These are phyloP conservation scores for Hymenotorrendiella dingleyae DNA, from an alignment of 2,329 filamentous ascomycete genomes.

Conservation along the genomic window DNA sequence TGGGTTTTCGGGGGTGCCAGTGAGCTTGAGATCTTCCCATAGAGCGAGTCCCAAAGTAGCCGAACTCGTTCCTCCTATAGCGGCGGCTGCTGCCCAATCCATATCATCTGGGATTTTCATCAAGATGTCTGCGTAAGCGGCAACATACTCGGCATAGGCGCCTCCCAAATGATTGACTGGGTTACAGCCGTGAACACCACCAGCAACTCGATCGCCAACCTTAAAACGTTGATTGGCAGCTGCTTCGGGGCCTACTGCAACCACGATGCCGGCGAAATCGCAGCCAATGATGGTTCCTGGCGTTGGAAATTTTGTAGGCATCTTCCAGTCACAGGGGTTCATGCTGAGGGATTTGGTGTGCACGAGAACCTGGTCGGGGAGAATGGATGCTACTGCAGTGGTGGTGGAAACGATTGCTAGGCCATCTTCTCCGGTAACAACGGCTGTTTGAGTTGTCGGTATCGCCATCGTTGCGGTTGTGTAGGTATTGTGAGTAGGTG, in stretches of 20 bases:
- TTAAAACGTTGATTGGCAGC: slow-evolving; percentile 17
- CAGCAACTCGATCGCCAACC: slow-evolving; percentile 18
- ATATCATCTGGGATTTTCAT: background rate
- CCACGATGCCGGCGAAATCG: slow-evolving; percentile 3
- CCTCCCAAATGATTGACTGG: slow-evolving; percentile 22
- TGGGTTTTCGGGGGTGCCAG: background rate
- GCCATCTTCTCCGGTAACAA: too few species aligned
- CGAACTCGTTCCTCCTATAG: slow-evolving; percentile 1
- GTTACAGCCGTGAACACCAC: slow-evolving; percentile 4
- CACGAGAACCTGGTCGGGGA: slow-evolving; percentile 18
- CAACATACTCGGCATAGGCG: too few species aligned
- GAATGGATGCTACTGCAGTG: too few species aligned
- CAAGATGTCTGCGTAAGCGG: background rate
- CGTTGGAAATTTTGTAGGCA: slow-evolving; percentile 17
- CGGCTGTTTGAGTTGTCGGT: too few species aligned
- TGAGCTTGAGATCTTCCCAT: background rate
- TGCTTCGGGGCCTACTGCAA: slow-evolving; percentile 12
- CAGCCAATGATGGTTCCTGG: slow-evolving; percentile 6
- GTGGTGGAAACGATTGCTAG: too few species aligned
- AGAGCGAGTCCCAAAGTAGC: slow-evolving; percentile 28
- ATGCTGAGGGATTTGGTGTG: slow-evolving; percentile 23
- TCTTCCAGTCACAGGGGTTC: slow-evolving; percentile 31
- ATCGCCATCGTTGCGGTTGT: too few species aligned
- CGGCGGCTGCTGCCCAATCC: background rate
- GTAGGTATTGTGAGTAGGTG: too few species aligned